Evolutionary conservation across 2,329 filamentous ascomycete species (phyloP).

Genomic region (Pseudogymnoascus sp.): DNA sequence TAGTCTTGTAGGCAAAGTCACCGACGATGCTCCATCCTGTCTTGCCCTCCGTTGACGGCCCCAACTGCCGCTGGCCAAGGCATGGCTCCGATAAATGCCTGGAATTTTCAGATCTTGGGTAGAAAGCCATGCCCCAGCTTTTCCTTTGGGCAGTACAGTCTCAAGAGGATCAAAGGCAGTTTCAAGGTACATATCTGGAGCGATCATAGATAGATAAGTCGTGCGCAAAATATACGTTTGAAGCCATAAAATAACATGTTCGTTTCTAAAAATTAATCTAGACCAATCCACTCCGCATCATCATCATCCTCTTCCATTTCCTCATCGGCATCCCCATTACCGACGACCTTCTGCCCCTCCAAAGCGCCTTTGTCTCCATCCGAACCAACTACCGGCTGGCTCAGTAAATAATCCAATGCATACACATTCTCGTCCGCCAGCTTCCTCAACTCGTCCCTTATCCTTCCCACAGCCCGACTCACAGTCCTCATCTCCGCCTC

Average conservation of each 20-base stretch:
- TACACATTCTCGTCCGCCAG: slow-evolving; percentile 84
- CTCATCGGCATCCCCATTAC: slow-evolving; percentile 29
- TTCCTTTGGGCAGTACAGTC: not conserved
- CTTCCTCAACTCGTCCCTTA: slow-evolving; percentile 73
- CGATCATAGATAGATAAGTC: not conserved
- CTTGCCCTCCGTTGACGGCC: not conserved
- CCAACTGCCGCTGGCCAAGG: not conserved
- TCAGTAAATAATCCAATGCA: slow-evolving; percentile 74
- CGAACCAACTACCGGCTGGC: slow-evolving; percentile 36
- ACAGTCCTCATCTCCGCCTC: slow-evolving; percentile 80
- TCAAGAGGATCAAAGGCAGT: not conserved
- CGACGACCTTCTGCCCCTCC: slow-evolving; percentile 28
- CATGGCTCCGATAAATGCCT: not conserved
- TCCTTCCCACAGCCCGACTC: slow-evolving; percentile 68
- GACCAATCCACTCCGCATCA: slow-evolving; percentile 45
- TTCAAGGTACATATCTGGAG: not conserved
- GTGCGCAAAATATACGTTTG: not conserved
- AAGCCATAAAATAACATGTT: not conserved
- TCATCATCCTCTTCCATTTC: slow-evolving; percentile 30
- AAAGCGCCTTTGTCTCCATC: slow-evolving; percentile 22
- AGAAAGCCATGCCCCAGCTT: not conserved
- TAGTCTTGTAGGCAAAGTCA: not conserved
- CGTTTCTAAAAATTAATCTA: slow-evolving; percentile 33
- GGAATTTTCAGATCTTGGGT: not conserved
- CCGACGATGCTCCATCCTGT: not conserved